Evolutionary conservation across 306 rosid species (phyloP).

Genomic region (Leucaena leucocephala): DNA sequence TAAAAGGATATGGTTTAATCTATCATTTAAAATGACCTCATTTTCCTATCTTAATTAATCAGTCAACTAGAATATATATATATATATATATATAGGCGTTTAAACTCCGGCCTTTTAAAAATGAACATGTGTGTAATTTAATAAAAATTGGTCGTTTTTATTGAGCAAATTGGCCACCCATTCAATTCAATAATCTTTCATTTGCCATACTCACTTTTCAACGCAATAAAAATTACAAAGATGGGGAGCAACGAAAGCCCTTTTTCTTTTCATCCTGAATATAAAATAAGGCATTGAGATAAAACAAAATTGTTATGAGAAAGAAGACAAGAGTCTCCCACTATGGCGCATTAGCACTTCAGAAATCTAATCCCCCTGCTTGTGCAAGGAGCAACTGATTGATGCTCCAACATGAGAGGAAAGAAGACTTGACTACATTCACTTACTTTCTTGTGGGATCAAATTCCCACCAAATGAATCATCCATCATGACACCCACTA

Average conservation of each 20-base stretch:
- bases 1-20: background rate
- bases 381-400: background rate
- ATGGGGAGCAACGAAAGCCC: background rate
- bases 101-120: too few relatives aligned
- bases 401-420: background rate
- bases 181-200: conserved; percentile 3
- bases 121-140: background rate
- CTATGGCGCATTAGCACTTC: conserved; percentile 1
- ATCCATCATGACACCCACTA: conserved; percentile 12
- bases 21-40: background rate
- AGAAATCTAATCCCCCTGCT: background rate
- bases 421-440: conserved; percentile 2
- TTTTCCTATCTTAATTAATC: background rate
- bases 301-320: background rate
- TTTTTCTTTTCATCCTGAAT: background rate
- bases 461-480: conserved; percentile 8
- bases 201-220: background rate
- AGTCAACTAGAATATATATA: background rate
- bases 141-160: background rate
- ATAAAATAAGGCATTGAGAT: background rate
- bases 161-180: background rate
- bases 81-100: background rate
- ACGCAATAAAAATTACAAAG: background rate
- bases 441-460: background rate
- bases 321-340: conserved; percentile 18